phyloP scores from a whole-genome alignment of 805 yeast genomes.

The Lachancea dasiensis region DNA sequence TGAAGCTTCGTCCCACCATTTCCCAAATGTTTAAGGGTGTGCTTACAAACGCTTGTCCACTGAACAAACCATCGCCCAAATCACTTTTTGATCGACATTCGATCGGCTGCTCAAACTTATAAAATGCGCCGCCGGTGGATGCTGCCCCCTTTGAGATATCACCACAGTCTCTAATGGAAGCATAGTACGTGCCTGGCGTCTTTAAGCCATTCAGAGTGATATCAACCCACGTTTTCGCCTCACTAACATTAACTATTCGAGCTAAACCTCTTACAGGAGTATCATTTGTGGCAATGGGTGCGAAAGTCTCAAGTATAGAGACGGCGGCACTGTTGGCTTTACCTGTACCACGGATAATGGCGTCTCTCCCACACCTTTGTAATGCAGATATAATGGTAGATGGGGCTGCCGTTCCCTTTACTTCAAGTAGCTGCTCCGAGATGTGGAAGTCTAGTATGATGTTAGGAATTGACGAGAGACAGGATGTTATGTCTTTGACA shows the following conservation, averaged over 20 bases:
- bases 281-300: slow-evolving; percentile 35
- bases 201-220: slow-evolving; percentile 67
- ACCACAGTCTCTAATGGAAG: slow-evolving; percentile 64
- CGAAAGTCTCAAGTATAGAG: slow-evolving; percentile 74
- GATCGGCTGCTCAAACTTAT: slow-evolving; percentile 29
- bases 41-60: slow-evolving; percentile 43
- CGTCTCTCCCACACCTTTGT: slow-evolving; percentile 75
- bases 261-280: slow-evolving; percentile 82
- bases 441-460: slow-evolving; percentile 55
- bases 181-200: slow-evolving; percentile 57
- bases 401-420: slow-evolving; percentile 70
- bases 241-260: slow-evolving; percentile 65
- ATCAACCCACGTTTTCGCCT: slow-evolving; percentile 57
- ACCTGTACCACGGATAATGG: slow-evolving; percentile 89
- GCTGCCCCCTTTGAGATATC: slow-evolving; percentile 68
- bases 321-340: slow-evolving; percentile 85
- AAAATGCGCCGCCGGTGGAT: slow-evolving; percentile 53
- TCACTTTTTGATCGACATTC: slow-evolving; percentile 33
- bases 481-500: slow-evolving; percentile 50
- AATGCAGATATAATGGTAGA: slow-evolving; percentile 63
- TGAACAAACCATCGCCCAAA: slow-evolving; percentile 29
- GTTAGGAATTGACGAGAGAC: slow-evolving; percentile 47
- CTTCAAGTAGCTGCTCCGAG: slow-evolving; percentile 52
- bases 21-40: slow-evolving; percentile 46
- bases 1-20: slow-evolving; percentile 60